Conservation (phyloP, 108 stramenopile genomes). For the Cyclotella sp. region DNA sequence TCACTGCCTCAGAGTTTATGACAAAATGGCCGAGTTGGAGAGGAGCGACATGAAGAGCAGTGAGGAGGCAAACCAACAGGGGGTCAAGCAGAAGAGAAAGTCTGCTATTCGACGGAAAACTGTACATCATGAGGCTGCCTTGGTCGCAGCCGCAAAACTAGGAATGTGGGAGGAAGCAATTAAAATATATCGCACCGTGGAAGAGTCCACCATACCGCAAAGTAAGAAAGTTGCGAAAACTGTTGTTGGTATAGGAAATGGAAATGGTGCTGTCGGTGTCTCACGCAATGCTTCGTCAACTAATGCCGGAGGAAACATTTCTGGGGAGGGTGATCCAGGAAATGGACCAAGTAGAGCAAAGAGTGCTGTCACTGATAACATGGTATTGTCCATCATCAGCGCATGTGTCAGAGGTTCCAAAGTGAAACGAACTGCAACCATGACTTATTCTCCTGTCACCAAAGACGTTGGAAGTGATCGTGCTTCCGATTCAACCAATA, state of each 20-base stretch:
- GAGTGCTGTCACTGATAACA: slow-evolving; percentile 65
- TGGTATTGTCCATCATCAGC: slow-evolving; percentile 63
- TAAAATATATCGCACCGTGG: slow-evolving; percentile 63
- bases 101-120: slow-evolving; percentile 54
- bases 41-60: background rate
- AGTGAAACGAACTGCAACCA: slow-evolving; percentile 18
- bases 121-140: slow-evolving; percentile 78
- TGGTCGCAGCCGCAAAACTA: slow-evolving; percentile 79
- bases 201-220: slow-evolving; percentile 5
- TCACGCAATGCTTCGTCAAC: no score
- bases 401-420: slow-evolving; percentile 66
- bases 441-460: background rate
- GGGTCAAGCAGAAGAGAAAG: no score
- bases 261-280: no score
- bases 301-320: background rate
- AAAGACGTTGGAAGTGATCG: background rate
- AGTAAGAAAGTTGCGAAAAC: slow-evolving; percentile 5
- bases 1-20: slow-evolving; percentile 74
- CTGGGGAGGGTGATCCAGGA: background rate
- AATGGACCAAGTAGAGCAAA: slow-evolving; percentile 7
- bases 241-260: slow-evolving; percentile 16
- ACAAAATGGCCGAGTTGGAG: slow-evolving; percentile 68
- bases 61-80: no score
- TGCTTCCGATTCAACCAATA: no score
- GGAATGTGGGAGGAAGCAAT: slow-evolving; percentile 78